A percentile compares a stretch with the other conserved stretches of the same genome.
Conservation (phyloP, 495 filamentous ascomycete genomes). For the Podospora didyma region DNA sequence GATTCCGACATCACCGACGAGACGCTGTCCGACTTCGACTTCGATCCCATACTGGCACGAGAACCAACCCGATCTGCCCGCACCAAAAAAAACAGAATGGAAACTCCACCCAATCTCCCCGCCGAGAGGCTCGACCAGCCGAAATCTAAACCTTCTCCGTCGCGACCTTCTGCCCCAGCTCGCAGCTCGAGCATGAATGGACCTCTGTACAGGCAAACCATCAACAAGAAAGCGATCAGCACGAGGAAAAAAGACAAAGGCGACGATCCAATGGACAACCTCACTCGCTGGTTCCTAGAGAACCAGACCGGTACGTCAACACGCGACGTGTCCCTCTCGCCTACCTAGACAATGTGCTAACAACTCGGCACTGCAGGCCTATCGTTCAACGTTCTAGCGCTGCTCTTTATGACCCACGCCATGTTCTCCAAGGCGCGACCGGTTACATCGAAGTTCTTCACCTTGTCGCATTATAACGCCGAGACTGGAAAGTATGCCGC, state of each 20-base stretch:
- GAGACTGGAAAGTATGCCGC: conserved; percentile 59
- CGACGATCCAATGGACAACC: neutral
- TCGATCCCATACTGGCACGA: too few relatives aligned
- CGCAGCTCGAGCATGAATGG: neutral
- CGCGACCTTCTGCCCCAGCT: neutral
- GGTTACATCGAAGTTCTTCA: conserved; percentile 76
- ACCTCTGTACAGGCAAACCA: neutral
- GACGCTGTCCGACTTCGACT: too few relatives aligned
- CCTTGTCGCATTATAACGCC: conserved; percentile 70
- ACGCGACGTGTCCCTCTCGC: too few relatives aligned
- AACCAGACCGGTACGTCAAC: neutral
- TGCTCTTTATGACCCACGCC: conserved; percentile 67
- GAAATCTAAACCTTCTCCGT: neutral
- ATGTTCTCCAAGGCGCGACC: conserved; percentile 67
- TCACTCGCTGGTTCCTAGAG: neutral
- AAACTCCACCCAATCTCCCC: too few relatives aligned
- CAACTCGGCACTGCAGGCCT: neutral
- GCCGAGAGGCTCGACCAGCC: too few relatives aligned
- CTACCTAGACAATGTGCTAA: too few relatives aligned
- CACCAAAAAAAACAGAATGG: too few relatives aligned
- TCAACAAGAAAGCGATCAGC: neutral
- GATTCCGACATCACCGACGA: too few relatives aligned
- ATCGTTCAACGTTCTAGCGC: conserved; percentile 62
- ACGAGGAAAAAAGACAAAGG: neutral
- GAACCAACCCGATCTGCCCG: too few relatives aligned